Evolutionary conservation across 2,329 filamentous ascomycete genomes (phyloP).

Genomic region (Aspergillus latus): DNA sequence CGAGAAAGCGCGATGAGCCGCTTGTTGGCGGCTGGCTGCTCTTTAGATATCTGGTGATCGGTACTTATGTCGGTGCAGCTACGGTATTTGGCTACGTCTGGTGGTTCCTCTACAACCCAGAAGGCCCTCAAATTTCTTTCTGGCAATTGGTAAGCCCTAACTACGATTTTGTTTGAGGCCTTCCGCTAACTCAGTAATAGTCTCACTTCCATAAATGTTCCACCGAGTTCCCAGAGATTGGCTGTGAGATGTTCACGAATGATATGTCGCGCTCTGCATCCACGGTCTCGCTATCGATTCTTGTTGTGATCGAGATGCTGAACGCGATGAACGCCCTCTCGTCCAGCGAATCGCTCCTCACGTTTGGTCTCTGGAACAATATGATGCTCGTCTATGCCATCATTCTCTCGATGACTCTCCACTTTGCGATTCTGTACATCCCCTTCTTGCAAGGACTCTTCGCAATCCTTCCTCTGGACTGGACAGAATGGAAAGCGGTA

Average conservation of each 20-base stretch:
- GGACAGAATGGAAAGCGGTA: slow-evolving; percentile 89
- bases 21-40: slow-evolving; percentile 96
- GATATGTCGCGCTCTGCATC: slow-evolving; percentile 85
- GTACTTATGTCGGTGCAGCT: slow-evolving; percentile 88
- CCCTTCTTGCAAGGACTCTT: slow-evolving; percentile 87
- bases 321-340: slow-evolving; percentile 98
- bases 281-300: slow-evolving; percentile 83
- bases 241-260: slow-evolving; percentile 87
- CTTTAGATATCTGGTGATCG: slow-evolving; percentile 95
- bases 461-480: slow-evolving; percentile 82
- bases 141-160: slow-evolving; percentile 65
- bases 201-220: slow-evolving; percentile 93
- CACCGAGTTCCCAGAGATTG: slow-evolving; percentile 79
- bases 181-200: slow-evolving; percentile 31
- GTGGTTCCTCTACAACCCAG: slow-evolving; percentile 97
- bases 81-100: slow-evolving; percentile 98
- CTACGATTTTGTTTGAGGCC: slow-evolving; percentile 6
- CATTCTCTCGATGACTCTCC: slow-evolving; percentile 84
- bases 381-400: slow-evolving; percentile 98
- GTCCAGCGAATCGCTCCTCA: slow-evolving; percentile 89
- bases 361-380: slow-evolving; percentile 95
- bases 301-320: slow-evolving; percentile 99
- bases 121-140: slow-evolving; percentile 88
- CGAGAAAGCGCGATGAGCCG: slow-evolving; percentile 86
- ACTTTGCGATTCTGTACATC: slow-evolving; percentile 90